Percentiles rank a stretch among this genome's conserved stretches.
These are phyloP conservation scores for Thelonectria blattea DNA, from an alignment of 2,329 filamentous ascomycete species.

Conservation along the genomic window DNA sequence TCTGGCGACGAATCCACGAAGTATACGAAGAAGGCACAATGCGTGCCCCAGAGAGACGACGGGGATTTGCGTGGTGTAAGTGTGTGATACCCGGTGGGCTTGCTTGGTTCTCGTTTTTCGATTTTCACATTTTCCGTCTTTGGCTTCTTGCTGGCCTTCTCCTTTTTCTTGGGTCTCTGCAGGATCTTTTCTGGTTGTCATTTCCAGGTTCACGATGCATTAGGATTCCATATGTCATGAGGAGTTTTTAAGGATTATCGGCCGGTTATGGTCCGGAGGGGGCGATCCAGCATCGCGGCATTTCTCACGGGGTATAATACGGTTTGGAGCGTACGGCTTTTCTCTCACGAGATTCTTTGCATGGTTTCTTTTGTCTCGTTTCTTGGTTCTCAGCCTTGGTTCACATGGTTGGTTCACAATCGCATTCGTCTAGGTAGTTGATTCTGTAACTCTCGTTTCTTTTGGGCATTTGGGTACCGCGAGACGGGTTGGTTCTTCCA, in stretches of 20 bases:
- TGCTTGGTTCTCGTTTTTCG: constrained; percentile 21
- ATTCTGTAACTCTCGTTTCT: constrained; percentile 18
- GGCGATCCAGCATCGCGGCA: constrained; percentile 27
- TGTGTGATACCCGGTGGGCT: constrained; percentile 38
- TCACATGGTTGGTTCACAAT: too few species aligned
- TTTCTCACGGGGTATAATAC: constrained; percentile 33
- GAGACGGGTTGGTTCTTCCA: constrained; percentile 1
- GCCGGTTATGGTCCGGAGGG: constrained; percentile 22
- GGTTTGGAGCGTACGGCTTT: constrained; percentile 16
- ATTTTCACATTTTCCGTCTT: constrained; percentile 23
- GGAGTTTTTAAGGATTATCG: constrained; percentile 33
- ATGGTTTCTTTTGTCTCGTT: constrained; percentile 5
- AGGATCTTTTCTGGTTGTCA: constrained; percentile 9
- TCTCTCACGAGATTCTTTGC: constrained; percentile 28
- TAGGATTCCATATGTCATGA: constrained; percentile 19
- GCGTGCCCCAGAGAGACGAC: constrained; percentile 1
- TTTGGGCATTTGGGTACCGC: constrained; percentile 17
- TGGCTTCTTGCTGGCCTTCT: constrained; percentile 20
- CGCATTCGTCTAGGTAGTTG: constrained; percentile 2
- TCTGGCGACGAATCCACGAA: constrained; percentile 1
- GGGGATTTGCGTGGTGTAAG: constrained; percentile 22
- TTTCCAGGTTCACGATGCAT: constrained; percentile 19
- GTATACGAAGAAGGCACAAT: background rate
- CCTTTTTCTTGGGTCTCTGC: constrained; percentile 7
- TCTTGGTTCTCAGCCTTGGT: too few species aligned